Percentiles rank a stretch among this genome's conserved stretches.
phyloP scores from a whole-genome alignment of 768 basidiomycete species.

The Tephrocybe sp. region DNA sequence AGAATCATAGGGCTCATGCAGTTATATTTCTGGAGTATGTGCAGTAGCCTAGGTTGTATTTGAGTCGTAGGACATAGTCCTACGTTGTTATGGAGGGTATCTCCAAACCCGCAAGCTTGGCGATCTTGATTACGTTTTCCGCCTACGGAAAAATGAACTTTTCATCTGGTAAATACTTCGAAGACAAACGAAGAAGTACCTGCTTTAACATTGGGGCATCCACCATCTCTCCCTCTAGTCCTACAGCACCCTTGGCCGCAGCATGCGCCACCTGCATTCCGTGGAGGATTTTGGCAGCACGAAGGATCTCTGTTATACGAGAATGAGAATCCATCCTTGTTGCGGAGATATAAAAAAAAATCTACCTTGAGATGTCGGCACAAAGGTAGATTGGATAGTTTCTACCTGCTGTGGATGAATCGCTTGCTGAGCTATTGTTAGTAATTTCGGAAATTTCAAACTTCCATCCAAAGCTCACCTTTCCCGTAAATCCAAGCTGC shows the following conservation, averaged over 20 bases:
- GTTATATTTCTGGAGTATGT: too few species aligned
- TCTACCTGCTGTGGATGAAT: conserved; percentile 88
- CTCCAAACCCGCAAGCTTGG: conserved; percentile 49
- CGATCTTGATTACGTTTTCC: conserved; percentile 48
- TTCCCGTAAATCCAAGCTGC: conserved; percentile 87
- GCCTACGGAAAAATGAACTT: conserved; percentile 25
- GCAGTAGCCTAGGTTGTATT: too few species aligned
- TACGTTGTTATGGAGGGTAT: conserved; percentile 33
- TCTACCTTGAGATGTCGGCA: conserved; percentile 68
- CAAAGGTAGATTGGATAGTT: conserved; percentile 73
- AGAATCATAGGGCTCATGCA: not conserved
- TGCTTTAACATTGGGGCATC: conserved; percentile 91
- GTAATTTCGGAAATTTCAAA: not conserved
- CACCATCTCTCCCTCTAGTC: conserved; percentile 82
- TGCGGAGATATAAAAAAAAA: not conserved
- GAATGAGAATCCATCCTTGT: not conserved
- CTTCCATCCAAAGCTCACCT: conserved; percentile 44
- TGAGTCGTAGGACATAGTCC: too few species aligned
- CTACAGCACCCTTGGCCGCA: conserved; percentile 63
- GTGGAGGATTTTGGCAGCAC: conserved; percentile 70
- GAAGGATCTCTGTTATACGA: conserved; percentile 52
- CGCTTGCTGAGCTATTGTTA: conserved; percentile 64
- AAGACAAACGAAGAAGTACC: conserved; percentile 28
- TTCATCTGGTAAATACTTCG: not conserved
- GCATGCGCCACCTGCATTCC: conserved; percentile 60